Evolutionary conservation across 2,329 filamentous ascomycete genomes (phyloP).

Genomic region (Akanthomyces lecanii): DNA sequence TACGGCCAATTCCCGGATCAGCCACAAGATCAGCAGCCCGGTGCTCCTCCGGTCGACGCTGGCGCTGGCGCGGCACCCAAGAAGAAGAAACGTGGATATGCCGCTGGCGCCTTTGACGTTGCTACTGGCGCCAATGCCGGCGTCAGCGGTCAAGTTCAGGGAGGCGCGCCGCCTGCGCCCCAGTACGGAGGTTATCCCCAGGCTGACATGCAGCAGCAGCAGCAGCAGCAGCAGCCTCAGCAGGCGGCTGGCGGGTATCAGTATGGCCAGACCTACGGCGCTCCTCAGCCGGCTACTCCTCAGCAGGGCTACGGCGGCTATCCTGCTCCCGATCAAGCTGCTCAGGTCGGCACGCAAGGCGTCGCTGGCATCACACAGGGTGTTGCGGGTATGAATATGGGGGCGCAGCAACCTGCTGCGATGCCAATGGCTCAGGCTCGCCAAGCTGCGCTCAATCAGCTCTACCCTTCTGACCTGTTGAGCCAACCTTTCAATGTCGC

Average conservation of each 20-base stretch:
- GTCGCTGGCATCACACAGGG: constrained; percentile 67
- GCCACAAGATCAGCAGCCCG: constrained; percentile 39
- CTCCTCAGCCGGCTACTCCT: constrained; percentile 36
- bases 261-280: constrained; percentile 41
- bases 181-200: constrained; percentile 59
- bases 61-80: constrained; percentile 44
- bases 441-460: constrained; percentile 67
- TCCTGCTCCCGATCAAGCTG: constrained; percentile 59
- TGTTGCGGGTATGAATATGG: constrained; percentile 82
- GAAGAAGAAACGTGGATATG: constrained; percentile 94
- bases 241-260: constrained; percentile 34
- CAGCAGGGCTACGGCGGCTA: constrained; percentile 55
- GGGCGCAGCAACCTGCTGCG: constrained; percentile 42
- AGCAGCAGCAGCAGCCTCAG: constrained; percentile 32
- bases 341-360: constrained; percentile 50
- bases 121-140: constrained; percentile 78
- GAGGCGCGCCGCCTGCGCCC: constrained; percentile 38
- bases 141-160: constrained; percentile 43
- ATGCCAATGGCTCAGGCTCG: constrained; percentile 44
- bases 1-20: constrained; percentile 46
- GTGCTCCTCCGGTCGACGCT: constrained; percentile 26
- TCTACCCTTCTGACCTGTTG: constrained; percentile 87
- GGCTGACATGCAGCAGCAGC: constrained; percentile 39
- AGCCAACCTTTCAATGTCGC: constrained; percentile 91
- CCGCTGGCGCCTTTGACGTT: constrained; percentile 91